Percentiles rank a stretch among this genome's conserved stretches.
These are phyloP conservation scores for Furcasterigmium sp. DNA, from an alignment of 2,329 filamentous ascomycete genomes.

Conservation along the genomic window DNA sequence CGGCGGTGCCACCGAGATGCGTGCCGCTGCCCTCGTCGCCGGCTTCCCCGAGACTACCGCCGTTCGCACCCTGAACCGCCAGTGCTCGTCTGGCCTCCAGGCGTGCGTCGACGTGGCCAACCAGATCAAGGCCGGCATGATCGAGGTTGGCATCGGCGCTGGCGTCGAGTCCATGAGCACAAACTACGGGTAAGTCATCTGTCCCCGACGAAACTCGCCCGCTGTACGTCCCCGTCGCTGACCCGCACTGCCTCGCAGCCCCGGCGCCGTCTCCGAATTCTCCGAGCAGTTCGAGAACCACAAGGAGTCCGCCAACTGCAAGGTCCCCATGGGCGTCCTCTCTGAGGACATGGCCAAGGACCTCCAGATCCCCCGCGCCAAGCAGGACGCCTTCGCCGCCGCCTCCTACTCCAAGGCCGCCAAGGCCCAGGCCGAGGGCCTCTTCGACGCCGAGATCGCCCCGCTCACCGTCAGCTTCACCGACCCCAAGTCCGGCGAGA, in stretches of 20 bases:
- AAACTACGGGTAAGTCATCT: slow-evolving; percentile 70
- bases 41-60: slow-evolving; percentile 83
- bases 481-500: slow-evolving; percentile 86
- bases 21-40: slow-evolving; percentile 82
- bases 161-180: slow-evolving; percentile 95
- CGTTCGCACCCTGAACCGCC: slow-evolving; percentile 85
- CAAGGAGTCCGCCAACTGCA: slow-evolving; percentile 86
- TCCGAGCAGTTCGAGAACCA: slow-evolving; percentile 79
- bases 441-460: slow-evolving; percentile 87
- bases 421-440: slow-evolving; percentile 78
- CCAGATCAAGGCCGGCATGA: slow-evolving; percentile 86
- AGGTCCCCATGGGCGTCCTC: slow-evolving; percentile 91
- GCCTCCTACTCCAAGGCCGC: slow-evolving; percentile 84
- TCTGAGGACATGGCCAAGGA: slow-evolving; percentile 95
- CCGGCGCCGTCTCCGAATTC: slow-evolving; percentile 85
- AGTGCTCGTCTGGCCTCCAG: slow-evolving; percentile 90
- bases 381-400: slow-evolving; percentile 94
- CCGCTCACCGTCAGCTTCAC: slow-evolving; percentile 83
- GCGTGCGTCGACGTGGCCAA: slow-evolving; percentile 93
- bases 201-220: neutral
- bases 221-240: neutral
- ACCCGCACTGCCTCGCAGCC: slow-evolving; percentile 39
- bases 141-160: slow-evolving; percentile 88
- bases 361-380: slow-evolving; percentile 61
- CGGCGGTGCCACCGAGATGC: slow-evolving; percentile 94